A percentile compares a stretch with the other conserved stretches of the same genome.
phyloP scores from a whole-genome alignment of 148 eudicot species.

The Hydrangea macrophylla region DNA sequence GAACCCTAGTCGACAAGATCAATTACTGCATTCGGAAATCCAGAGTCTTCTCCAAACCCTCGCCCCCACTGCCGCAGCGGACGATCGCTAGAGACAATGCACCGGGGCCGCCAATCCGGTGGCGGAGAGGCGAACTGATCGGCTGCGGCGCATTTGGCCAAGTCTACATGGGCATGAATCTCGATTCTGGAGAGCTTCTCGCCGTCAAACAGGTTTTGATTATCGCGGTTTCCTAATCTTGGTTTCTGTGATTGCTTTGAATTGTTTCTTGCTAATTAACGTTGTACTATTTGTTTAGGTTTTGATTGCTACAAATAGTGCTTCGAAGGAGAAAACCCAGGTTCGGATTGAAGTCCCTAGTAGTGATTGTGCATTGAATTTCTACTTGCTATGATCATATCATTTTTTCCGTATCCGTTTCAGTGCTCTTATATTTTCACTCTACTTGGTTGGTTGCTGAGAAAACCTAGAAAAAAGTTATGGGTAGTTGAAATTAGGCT shows the following conservation, averaged over 20 bases:
- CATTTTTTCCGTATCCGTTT: not conserved
- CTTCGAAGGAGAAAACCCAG: constrained; percentile 58
- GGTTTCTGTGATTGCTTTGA: too few species aligned
- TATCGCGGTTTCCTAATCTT: not conserved
- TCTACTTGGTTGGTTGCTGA: not conserved
- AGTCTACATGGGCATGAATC: constrained; percentile 43
- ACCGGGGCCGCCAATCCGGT: constrained; percentile 23
- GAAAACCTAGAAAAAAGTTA: not conserved
- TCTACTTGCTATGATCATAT: not conserved
- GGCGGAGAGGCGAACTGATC: constrained; percentile 38
- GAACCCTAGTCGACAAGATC: constrained; percentile 28
- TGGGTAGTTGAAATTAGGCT: too few species aligned
- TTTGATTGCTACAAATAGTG: constrained; percentile 43
- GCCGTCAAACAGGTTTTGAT: constrained; percentile 57
- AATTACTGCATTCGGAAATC: constrained; percentile 30
- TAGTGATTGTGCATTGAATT: not conserved
- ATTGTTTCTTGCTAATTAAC: too few species aligned
- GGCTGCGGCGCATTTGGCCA: constrained; percentile 39
- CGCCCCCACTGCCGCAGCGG: constrained; percentile 11
- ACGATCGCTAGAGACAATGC: not conserved
- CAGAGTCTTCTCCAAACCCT: constrained; percentile 21
- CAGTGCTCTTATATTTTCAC: not conserved
- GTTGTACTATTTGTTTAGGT: constrained; percentile 39
- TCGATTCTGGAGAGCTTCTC: constrained; percentile 66
- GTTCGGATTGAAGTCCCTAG: constrained; percentile 15